Evolutionary conservation across 805 yeast species (phyloP), one percentile per base, ranked within the genome.

Genomic region (Hanseniaspora jakobsenii): DNA sequence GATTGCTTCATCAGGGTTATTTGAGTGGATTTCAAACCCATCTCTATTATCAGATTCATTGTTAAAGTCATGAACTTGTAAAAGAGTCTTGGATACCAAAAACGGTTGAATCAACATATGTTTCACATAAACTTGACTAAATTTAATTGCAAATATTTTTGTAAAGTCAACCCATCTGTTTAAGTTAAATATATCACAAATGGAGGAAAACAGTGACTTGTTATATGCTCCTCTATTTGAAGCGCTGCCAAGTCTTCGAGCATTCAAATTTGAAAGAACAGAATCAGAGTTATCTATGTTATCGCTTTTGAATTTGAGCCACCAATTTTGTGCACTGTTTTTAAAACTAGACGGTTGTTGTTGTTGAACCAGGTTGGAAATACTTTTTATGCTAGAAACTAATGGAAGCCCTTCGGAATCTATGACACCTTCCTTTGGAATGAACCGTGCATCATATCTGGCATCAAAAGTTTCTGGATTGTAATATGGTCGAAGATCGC

Each of bases 91-190:
- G 4, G 82, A 74, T 14, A 83, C 80, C 53, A 89, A 96, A 60
- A 87, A 78, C 2, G 98, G 97, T 61, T 91, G 96, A 16, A 83
- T 72, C 7, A 82, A 57, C 26, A 85, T 59, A 36, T 78, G 75
- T 48, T 76, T 77, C 44, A 75, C 60, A 63, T 91, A 89, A 51
- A 77, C 79, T 51, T 75, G 74, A 40, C 77, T 54, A 49, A 84
- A 75, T 36, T 81, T 75, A 56, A 71, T 66, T 19, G 76, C 60
- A 48, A 85, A 66, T 32, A 77, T 73, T 43, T 69, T 66, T 4
- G 77, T 51, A 27, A 79, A 57, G 50, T 76, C 82, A 42, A 67
- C 67, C 53, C 81, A 60, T 55, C 77, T 75, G 50, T 65, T 65
- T 50, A 67, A 52, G 53, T 79, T 84, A 48, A 81, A 68, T 51